phyloP scores from a whole-genome alignment of 1,284 basidiomycete genomes.

The Meripilus lineatus region DNA sequence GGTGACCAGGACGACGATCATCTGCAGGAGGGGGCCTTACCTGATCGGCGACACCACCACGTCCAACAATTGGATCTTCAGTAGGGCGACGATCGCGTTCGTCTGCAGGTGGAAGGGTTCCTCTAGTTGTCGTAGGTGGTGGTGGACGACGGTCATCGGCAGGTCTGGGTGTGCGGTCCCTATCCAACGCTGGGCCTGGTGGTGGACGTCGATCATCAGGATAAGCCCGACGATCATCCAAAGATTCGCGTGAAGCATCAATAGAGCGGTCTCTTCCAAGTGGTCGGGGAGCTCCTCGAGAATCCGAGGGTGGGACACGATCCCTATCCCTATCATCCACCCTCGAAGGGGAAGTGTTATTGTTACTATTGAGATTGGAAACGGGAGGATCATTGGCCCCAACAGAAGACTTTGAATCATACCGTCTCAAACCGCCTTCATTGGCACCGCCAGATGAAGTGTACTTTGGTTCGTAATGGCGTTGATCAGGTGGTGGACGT shows the following conservation, averaged over 20 bases:
- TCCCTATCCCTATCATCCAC: constrained; percentile 7
- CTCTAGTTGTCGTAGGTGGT: constrained; percentile 8
- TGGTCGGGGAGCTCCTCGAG: constrained; percentile 16
- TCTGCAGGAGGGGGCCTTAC: constrained; percentile 8
- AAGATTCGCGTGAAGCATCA: constrained; percentile 7
- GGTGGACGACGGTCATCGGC: constrained; percentile 11
- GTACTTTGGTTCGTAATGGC: constrained; percentile 21
- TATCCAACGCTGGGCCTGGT: too few relatives aligned
- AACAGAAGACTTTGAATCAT: constrained; percentile 20
- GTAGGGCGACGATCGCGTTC: constrained; percentile 13
- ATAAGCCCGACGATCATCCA: constrained; percentile 11
- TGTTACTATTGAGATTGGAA: too few relatives aligned
- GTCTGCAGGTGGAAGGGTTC: constrained; percentile 15
- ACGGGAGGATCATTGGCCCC: neutral
- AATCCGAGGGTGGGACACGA: constrained; percentile 12
- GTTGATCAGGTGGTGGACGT: constrained; percentile 20
- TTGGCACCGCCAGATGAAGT: too few relatives aligned
- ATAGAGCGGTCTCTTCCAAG: constrained; percentile 24
- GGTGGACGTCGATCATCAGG: constrained; percentile 10
- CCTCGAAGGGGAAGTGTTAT: neutral
- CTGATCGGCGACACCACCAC: constrained; percentile 5
- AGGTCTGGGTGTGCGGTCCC: constrained; percentile 3
- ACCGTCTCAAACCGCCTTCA: constrained; percentile 13
- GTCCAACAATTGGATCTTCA: neutral
- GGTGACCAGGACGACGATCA: constrained; percentile 8